Conservation (phyloP, 805 yeast genomes). For the Jamesozyma lodderae region DNA sequence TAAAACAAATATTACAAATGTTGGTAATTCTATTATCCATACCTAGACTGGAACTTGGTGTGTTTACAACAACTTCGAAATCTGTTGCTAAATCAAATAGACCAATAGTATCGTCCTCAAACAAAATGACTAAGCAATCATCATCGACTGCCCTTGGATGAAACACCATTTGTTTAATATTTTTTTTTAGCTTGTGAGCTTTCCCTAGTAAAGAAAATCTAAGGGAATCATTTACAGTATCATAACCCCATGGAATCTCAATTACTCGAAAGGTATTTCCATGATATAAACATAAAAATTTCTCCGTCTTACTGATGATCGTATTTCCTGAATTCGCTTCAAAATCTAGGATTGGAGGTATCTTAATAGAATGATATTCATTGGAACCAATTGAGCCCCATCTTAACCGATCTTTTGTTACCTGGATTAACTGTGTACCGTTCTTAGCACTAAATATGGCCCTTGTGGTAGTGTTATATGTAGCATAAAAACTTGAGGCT, state of each 20-base stretch:
- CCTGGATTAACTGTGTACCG: conserved; percentile 13
- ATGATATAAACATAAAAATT: conserved; percentile 17
- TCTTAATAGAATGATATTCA: too few species aligned
- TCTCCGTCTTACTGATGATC: conserved; percentile 13
- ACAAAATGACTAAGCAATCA: conserved; percentile 19
- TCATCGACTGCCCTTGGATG: conserved; percentile 30
- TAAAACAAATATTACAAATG: conserved; percentile 18
- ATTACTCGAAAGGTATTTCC: conserved; percentile 13
- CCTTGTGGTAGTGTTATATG: too few species aligned
- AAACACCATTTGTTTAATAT: conserved; percentile 38
- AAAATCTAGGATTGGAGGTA: too few species aligned
- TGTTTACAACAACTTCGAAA: conserved; percentile 5
- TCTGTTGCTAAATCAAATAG: conserved; percentile 13
- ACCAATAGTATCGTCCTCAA: conserved; percentile 19
- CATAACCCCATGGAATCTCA: conserved; percentile 24
- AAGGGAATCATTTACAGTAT: conserved; percentile 1
- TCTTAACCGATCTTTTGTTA: conserved; percentile 14
- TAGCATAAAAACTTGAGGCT: too few species aligned
- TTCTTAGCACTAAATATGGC: conserved; percentile 13
- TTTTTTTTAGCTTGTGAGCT: conserved; percentile 1
- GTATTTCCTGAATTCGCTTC: conserved; percentile 2
- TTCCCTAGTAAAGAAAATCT: conserved; percentile 1
- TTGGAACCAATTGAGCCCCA: conserved; percentile 10
- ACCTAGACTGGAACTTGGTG: conserved; percentile 13
- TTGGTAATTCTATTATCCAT: conserved; percentile 15